Conservation (phyloP, 768 basidiomycete genomes). For the Russula virescens region DNA sequence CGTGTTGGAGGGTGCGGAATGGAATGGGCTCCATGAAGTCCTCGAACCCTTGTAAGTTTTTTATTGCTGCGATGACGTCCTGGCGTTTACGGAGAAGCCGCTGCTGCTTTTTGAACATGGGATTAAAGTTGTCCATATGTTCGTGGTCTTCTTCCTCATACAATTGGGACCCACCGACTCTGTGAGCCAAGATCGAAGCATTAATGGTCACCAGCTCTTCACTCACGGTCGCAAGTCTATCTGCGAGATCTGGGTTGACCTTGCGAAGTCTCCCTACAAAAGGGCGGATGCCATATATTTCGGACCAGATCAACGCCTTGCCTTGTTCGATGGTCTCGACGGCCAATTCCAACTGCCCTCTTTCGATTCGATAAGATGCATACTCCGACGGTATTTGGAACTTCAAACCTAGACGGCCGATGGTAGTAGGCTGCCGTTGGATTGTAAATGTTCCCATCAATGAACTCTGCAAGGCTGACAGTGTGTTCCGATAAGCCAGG, state of each 20-base stretch:
- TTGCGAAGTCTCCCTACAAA: not conserved
- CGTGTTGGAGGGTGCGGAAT: not conserved
- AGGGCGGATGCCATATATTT: slow-evolving; percentile 4
- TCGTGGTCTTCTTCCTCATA: not conserved
- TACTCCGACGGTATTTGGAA: not conserved
- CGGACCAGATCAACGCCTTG: slow-evolving; percentile 7
- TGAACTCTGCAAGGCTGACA: not conserved
- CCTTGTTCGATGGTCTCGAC: slow-evolving; percentile 10
- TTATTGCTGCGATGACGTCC: not conserved
- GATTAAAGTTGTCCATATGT: not conserved
- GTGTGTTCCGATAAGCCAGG: slow-evolving; percentile 2
- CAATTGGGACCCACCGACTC: not conserved
- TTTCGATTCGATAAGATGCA: not conserved
- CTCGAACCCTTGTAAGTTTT: not conserved
- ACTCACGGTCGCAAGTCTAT: not conserved
- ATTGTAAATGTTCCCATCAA: not conserved
- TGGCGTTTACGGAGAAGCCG: slow-evolving; percentile 1
- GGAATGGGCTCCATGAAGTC: not conserved
- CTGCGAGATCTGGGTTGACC: not conserved
- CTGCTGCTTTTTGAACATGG: not conserved
- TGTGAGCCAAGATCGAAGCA: not conserved
- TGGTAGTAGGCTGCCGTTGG: not conserved
- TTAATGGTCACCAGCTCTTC: not conserved
- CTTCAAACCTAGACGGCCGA: not conserved
- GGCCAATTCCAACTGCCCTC: slow-evolving; percentile 1